Conservation (phyloP, 2,329 filamentous ascomycete species). For the Penicillium sp. region DNA sequence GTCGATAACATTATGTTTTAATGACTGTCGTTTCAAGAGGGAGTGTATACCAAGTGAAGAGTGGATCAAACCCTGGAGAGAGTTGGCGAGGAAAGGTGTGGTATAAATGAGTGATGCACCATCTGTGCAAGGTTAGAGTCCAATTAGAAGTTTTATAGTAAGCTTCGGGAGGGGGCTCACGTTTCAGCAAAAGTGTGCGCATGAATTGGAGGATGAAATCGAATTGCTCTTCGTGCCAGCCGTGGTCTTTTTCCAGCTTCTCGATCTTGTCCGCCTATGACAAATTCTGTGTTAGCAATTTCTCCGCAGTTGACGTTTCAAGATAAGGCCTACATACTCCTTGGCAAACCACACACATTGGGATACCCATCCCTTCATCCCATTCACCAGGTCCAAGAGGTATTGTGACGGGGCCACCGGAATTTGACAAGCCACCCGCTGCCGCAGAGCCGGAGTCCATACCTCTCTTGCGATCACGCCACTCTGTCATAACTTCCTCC, state of each 20-base stretch:
- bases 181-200: slow-evolving; percentile 83
- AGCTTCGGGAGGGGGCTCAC: slow-evolving; percentile 56
- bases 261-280: slow-evolving; percentile 84
- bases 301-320: neutral
- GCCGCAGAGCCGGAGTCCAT: slow-evolving; percentile 62
- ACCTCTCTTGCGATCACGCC: slow-evolving; percentile 76
- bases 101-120: slow-evolving; percentile 86
- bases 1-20: slow-evolving; percentile 91
- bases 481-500: slow-evolving; percentile 81
- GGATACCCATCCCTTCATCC: slow-evolving; percentile 85
- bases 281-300: slow-evolving; percentile 25
- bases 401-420: slow-evolving; percentile 70
- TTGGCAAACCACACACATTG: slow-evolving; percentile 93
- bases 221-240: slow-evolving; percentile 96
- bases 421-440: slow-evolving; percentile 57
- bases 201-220: slow-evolving; percentile 94
- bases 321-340: slow-evolving; percentile 63
- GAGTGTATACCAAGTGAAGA: slow-evolving; percentile 86
- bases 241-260: slow-evolving; percentile 81
- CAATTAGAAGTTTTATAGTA: slow-evolving; percentile 1
- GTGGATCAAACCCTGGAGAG: slow-evolving; percentile 78
- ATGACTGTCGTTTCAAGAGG: slow-evolving; percentile 73
- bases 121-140: slow-evolving; percentile 55
- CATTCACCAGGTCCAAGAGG: slow-evolving; percentile 88
- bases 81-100: slow-evolving; percentile 74